phyloP scores from a whole-genome alignment of 2,329 filamentous ascomycete genomes.

The Penicillium expansum region DNA sequence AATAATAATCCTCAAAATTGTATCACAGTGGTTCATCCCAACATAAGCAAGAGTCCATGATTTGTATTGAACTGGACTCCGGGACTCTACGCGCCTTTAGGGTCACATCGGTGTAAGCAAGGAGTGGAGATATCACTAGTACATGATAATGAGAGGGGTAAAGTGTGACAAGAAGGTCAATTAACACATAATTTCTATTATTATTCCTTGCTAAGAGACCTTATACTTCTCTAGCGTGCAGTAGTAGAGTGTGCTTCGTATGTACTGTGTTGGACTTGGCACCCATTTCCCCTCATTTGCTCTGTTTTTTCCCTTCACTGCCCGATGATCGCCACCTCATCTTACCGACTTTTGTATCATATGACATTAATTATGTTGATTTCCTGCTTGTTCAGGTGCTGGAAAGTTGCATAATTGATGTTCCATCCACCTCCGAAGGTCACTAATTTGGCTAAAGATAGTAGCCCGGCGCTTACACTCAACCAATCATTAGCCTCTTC shows the following conservation, averaged over 20 bases:
- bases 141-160: not conserved
- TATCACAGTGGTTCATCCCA: not conserved
- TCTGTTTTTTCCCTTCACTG: not conserved
- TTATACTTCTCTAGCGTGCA: constrained; percentile 3
- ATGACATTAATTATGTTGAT: not conserved
- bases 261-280: not conserved
- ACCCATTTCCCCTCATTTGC: constrained; percentile 1
- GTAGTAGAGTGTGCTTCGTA: not conserved
- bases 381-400: not conserved
- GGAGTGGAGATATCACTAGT: not conserved
- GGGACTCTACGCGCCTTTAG: not conserved
- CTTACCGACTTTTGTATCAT: constrained; percentile 1
- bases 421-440: constrained; percentile 9
- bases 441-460: constrained; percentile 31
- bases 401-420: constrained; percentile 13
- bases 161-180: constrained; percentile 4
- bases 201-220: not conserved
- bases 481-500: constrained; percentile 23
- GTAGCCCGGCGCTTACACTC: constrained; percentile 28
- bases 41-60: not conserved
- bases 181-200: constrained; percentile 5
- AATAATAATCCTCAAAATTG: no score
- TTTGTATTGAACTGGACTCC: not conserved
- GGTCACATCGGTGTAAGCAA: not conserved
- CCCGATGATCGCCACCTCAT: not conserved